Evolutionary conservation across 2,329 filamentous ascomycete species (phyloP), one percentile per base, ranked within the genome.

Genomic region (Fusarium nygamai): DNA sequence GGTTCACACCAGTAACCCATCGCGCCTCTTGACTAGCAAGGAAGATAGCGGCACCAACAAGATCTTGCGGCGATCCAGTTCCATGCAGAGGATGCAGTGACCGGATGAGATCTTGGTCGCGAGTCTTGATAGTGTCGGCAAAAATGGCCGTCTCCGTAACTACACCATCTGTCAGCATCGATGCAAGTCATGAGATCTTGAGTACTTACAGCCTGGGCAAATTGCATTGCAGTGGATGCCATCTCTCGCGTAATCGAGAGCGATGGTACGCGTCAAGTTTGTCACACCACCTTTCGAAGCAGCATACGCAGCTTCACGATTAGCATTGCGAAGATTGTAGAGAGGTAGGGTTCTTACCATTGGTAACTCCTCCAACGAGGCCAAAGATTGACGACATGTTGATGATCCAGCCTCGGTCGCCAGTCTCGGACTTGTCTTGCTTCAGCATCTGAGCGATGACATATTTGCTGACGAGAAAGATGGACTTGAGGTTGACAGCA

Each of bases 141-240:
- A 79, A 78, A 2, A 81, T 80, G 1, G 79, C 79, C 1, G 80
- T 81, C 24, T 75, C 67, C 0, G 75, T 78, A 27, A 74, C 80
- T 81, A 6, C 3, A 39, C 8, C 12, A 5, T 17, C 6, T 8
- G 22, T 27, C 11, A 43, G 58, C n/a, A 11, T 24, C 1, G 2
- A 5, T 3, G 4, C 4, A 2, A 29, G 5, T 14, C 0, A 3
- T 10, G 3, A 12, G 9, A 5, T 17, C 1, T 5, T 10, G 22
- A 8, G 6, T 16, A 50, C 69, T 60, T 24, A 76, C 76, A 89
- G 11, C 88, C 88, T 9, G 88, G 88, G 61, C 87, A 88, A 10
- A 90, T 82, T 0, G 86, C 86, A 72, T 89, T 89, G 39, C 85
- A 83, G 68, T 89, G 87, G 33, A 90, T 87, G 1, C 83, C 79